Conservation (phyloP, 495 filamentous ascomycete species). For the Letharia lupina region DNA sequence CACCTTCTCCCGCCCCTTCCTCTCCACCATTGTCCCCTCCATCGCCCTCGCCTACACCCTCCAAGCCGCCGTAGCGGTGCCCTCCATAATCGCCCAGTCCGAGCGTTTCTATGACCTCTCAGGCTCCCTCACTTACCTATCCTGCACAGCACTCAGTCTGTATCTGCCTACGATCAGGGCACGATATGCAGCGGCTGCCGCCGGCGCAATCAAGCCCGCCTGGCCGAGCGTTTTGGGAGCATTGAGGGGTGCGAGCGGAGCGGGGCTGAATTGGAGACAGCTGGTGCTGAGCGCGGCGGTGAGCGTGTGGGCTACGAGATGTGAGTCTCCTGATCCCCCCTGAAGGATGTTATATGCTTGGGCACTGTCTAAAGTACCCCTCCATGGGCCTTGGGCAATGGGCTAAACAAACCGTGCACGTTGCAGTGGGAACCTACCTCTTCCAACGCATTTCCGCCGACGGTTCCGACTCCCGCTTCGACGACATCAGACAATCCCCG, state of each 20-base stretch:
- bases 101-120: slow-evolving; percentile 60
- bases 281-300: slow-evolving; percentile 48
- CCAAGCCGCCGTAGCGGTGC: slow-evolving; percentile 44
- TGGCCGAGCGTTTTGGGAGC: slow-evolving; percentile 40
- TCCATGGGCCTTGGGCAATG: not conserved
- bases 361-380: not conserved
- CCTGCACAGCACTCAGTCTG: slow-evolving; percentile 47
- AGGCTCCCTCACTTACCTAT: slow-evolving; percentile 52
- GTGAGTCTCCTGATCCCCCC: slow-evolving; percentile 30
- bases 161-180: slow-evolving; percentile 51
- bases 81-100: slow-evolving; percentile 47
- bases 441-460: slow-evolving; percentile 45
- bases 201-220: slow-evolving; percentile 34
- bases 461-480: slow-evolving; percentile 54
- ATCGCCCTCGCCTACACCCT: slow-evolving; percentile 39
- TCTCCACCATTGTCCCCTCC: slow-evolving; percentile 50
- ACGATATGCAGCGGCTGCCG: slow-evolving; percentile 32
- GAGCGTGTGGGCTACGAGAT: slow-evolving; percentile 47
- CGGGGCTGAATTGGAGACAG: slow-evolving; percentile 53
- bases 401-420: not conserved
- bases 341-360: not conserved
- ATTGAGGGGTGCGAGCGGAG: slow-evolving; percentile 28
- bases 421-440: slow-evolving; percentile 50
- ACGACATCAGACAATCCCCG: slow-evolving; percentile 46
- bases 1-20: slow-evolving; percentile 49